Evolutionary conservation across 306 rosid species (phyloP).

Genomic region (Mimosa pudica): DNA sequence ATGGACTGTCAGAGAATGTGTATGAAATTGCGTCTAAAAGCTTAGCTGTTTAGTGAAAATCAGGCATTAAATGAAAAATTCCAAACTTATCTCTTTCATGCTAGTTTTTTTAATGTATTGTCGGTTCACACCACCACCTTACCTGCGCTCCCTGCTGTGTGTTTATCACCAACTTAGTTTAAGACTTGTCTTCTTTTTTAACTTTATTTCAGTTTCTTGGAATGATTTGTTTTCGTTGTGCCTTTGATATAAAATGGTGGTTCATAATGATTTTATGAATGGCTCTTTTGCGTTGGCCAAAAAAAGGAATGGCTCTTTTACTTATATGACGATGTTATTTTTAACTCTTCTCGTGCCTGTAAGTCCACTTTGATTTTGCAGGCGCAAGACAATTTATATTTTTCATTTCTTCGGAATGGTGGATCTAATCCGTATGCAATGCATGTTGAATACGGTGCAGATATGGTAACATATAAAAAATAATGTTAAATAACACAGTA

Average conservation of each 20-base stretch:
- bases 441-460: no score
- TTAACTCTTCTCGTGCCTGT: not conserved
- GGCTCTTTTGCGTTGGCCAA: not conserved
- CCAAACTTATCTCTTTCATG: constrained; percentile 4
- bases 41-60: constrained; percentile 59
- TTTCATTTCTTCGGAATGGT: not conserved
- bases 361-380: not conserved
- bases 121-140: not conserved
- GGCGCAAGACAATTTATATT: not conserved
- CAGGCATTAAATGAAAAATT: constrained; percentile 13
- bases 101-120: constrained; percentile 3
- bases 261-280: not conserved
- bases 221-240: not conserved
- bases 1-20: constrained; percentile 91
- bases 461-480: no score
- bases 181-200: not conserved
- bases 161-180: not conserved
- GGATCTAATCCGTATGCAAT: no score
- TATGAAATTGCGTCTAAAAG: constrained; percentile 97
- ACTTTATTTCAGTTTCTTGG: constrained; percentile 3
- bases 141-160: not conserved
- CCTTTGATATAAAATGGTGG: not conserved
- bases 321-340: not conserved
- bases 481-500: not conserved
- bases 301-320: not conserved